Evolutionary conservation across 2,329 filamentous ascomycete genomes (phyloP).

Genomic region (Nemania sp.): DNA sequence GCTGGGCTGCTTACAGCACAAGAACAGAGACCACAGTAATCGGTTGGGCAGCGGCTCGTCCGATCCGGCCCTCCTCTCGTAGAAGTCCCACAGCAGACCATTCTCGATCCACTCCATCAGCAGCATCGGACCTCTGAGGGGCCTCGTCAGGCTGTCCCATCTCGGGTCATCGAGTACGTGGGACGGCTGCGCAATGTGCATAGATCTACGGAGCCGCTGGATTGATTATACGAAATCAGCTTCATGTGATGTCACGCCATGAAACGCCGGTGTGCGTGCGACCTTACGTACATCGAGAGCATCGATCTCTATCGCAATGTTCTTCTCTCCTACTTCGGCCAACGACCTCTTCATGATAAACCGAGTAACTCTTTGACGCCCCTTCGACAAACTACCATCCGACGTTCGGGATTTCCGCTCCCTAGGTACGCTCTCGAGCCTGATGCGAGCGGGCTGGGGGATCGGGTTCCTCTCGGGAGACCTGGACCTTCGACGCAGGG

Average conservation of each 20-base stretch:
- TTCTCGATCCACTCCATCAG: slow-evolving; percentile 33
- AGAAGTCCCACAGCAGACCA: slow-evolving; percentile 24
- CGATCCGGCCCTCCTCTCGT: slow-evolving; percentile 18
- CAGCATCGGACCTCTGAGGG: slow-evolving; percentile 17
- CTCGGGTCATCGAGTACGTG: slow-evolving; percentile 1
- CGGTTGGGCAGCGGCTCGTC: slow-evolving; percentile 30
- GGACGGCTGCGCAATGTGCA: slow-evolving; percentile 30
- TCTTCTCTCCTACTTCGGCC: slow-evolving; percentile 6
- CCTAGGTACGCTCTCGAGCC: no score
- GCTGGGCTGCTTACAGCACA: slow-evolving; percentile 27
- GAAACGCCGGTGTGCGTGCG: no score
- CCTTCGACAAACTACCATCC: background rate
- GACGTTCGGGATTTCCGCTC: no score
- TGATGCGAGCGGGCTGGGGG: background rate
- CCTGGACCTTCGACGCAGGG: background rate
- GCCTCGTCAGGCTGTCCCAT: background rate
- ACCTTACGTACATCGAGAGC: slow-evolving; percentile 25
- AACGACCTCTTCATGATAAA: slow-evolving; percentile 30
- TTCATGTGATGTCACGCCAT: background rate
- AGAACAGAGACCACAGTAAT: slow-evolving; percentile 33
- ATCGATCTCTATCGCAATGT: slow-evolving; percentile 18
- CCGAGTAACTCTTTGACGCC: background rate
- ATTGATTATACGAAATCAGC: background rate
- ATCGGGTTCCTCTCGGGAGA: background rate
- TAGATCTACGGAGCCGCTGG: slow-evolving; percentile 27